Evolutionary conservation across 306 rosid species (phyloP), one percentile per base, ranked within the genome.

Genomic region (cucumber (Cucumis sativus)): DNA sequence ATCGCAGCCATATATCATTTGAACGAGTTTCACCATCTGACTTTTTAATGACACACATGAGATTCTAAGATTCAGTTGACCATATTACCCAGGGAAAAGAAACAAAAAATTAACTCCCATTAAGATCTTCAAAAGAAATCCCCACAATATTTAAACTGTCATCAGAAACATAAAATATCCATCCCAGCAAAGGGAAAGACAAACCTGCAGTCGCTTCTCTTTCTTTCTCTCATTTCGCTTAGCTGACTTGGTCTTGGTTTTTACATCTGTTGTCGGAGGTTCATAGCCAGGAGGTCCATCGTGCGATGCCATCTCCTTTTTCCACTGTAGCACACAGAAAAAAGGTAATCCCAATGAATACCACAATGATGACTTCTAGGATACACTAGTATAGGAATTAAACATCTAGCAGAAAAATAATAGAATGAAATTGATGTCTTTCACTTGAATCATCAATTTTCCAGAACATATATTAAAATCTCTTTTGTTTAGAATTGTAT

Each of bases 211-310:
- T 72, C 98, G 92, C 85, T 85, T 92, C 81, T 95, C 99, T 83
- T 92, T 95, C 92, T 95, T 95, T 82, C 92, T 90, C 75, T 90
- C 97, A 59, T 95, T 95, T 59, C 99, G 88, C 85, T 91, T 92
- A 21, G 85, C 94, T 9, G 97, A 81, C 85, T 96, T 96, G 13
- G 93, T 87, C 84, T 89, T 96, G 0, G 99, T 91, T 83, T 88
- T 87, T 6, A 85, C 10, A 75, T 90, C 93, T 13, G 78, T 62
- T 10, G 78, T 58, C 8, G 75, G 56, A 21, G 89, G 91, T 56
- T 88, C 91, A 82, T 86, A 87, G 64, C 99, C 98, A 0, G 99
- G 99, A 78, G 99, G 99, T 28, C 88, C 98, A 39, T 66, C 80
- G 4, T 87, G 87, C 4, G 97, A 87, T 30, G 89, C 80, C 88